A percentile compares a stretch with the other conserved stretches of the same genome.
These are phyloP conservation scores for Fusarium nodosum DNA, from an alignment of 2,329 filamentous ascomycete genomes.

Conservation along the genomic window DNA sequence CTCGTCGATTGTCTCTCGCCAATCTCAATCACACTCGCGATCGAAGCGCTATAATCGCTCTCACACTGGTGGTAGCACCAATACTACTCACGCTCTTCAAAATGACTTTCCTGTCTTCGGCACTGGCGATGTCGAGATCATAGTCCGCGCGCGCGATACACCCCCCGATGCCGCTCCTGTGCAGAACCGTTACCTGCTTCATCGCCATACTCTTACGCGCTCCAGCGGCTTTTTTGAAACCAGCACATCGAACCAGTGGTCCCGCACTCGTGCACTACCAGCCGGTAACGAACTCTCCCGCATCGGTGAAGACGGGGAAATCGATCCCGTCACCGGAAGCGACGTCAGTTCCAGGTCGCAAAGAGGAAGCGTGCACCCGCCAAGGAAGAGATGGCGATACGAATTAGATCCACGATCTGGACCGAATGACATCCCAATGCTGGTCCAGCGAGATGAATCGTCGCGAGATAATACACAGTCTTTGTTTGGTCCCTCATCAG, in stretches of 20 bases:
- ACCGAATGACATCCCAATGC: constrained; percentile 84
- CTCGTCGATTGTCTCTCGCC: constrained; percentile 72
- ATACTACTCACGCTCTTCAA: constrained; percentile 75
- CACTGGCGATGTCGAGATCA: constrained; percentile 92
- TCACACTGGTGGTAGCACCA: constrained; percentile 79
- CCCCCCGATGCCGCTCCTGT: constrained; percentile 39
- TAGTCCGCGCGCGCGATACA: constrained; percentile 72
- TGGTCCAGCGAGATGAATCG: constrained; percentile 80
- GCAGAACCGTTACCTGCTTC: constrained; percentile 87
- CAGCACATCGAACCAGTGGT: constrained; percentile 84
- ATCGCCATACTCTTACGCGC: constrained; percentile 87
- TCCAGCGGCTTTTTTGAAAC: constrained; percentile 96
- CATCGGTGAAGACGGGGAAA: constrained; percentile 62
- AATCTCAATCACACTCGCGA: constrained; percentile 68
- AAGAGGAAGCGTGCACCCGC: constrained; percentile 25
- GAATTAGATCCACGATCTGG: constrained; percentile 83
- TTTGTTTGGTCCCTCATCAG: constrained; percentile 51
- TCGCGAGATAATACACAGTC: constrained; percentile 47
- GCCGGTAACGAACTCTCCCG: constrained; percentile 64
- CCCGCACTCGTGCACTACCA: constrained; percentile 51
- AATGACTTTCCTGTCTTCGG: constrained; percentile 97
- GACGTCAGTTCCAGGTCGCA: constrained; percentile 42
- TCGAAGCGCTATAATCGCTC: constrained; percentile 83
- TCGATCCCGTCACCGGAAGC: constrained; percentile 40
- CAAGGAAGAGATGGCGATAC: constrained; percentile 80